Percentiles rank a stretch among this genome's conserved stretches.
phyloP scores from a whole-genome alignment of 176 grass and related monocot genomes.

The Triticum urartu region DNA sequence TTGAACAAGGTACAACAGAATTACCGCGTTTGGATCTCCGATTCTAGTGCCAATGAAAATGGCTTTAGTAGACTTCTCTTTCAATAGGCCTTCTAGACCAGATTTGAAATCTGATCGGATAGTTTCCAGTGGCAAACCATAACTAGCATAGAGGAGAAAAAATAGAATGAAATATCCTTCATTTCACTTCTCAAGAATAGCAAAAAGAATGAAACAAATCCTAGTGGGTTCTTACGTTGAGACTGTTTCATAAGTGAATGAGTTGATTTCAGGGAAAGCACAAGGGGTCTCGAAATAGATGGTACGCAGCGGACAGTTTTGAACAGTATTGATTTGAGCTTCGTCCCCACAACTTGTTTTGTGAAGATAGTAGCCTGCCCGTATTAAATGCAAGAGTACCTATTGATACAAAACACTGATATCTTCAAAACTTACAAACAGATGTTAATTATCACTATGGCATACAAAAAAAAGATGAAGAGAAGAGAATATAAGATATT shows the following conservation, averaged over 20 bases:
- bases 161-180: constrained; percentile 4
- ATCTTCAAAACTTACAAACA: constrained; percentile 24
- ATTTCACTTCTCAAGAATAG: constrained; percentile 29
- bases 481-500: constrained; percentile 44
- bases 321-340: constrained; percentile 35
- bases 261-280: constrained; percentile 93
- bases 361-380: constrained; percentile 94
- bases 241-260: constrained; percentile 93
- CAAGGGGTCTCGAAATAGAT: constrained; percentile 96
- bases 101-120: constrained; percentile 96
- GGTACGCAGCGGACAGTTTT: constrained; percentile 86
- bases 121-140: constrained; percentile 88
- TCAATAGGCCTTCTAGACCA: constrained; percentile 74
- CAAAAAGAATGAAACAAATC: constrained; percentile 21
- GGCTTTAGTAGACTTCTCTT: constrained; percentile 85
- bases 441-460: constrained; percentile 3
- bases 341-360: constrained; percentile 46
- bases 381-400: constrained; percentile 95
- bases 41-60: constrained; percentile 99
- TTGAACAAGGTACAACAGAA: constrained; percentile 14
- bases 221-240: constrained; percentile 51
- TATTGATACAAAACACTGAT: constrained; percentile 27
- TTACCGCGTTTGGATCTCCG: constrained; percentile 97
- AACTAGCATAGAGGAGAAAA: constrained; percentile 47
- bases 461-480: constrained; percentile 21